phyloP scores from a whole-genome alignment of 2,329 filamentous ascomycete species.

The Colletotrichum theobromicola region DNA sequence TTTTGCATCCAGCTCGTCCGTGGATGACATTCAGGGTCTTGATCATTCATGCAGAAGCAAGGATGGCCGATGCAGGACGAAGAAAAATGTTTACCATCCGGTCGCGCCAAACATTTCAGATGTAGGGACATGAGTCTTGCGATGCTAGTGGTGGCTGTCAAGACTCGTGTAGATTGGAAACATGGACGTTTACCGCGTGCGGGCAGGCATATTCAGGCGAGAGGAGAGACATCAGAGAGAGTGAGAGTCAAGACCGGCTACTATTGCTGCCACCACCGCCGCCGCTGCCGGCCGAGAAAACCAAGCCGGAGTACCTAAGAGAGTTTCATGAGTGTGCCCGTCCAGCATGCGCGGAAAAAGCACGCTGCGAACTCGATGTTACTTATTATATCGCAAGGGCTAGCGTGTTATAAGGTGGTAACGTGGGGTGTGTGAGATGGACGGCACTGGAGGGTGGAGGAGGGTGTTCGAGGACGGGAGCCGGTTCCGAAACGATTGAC shows the following conservation, averaged over 20 bases:
- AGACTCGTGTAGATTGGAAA: neutral
- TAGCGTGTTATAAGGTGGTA: neutral
- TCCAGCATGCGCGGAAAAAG: neutral
- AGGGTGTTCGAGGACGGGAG: neutral
- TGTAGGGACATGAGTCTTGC: neutral
- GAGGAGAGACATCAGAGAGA: neutral
- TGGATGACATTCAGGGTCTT: neutral
- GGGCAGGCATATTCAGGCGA: neutral
- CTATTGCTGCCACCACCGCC: neutral
- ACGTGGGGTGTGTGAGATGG: neutral
- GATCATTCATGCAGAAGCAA: neutral
- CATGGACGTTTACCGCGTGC: neutral
- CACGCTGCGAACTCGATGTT: neutral
- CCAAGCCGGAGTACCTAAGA: neutral
- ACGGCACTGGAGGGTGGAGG: neutral
- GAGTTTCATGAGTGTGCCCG: neutral
- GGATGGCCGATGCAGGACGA: neutral
- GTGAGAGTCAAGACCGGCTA: neutral
- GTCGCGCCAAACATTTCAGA: neutral
- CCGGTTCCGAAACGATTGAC: conserved; percentile 10
- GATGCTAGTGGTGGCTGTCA: neutral
- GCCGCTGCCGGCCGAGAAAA: neutral
- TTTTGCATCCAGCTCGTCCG: neutral
- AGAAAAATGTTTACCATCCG: neutral
- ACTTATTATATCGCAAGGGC: neutral